A percentile compares a stretch with the other conserved stretches of the same genome.
phyloP scores from a whole-genome alignment of 441 rosid genomes.

The Gossypium gossypioides region DNA sequence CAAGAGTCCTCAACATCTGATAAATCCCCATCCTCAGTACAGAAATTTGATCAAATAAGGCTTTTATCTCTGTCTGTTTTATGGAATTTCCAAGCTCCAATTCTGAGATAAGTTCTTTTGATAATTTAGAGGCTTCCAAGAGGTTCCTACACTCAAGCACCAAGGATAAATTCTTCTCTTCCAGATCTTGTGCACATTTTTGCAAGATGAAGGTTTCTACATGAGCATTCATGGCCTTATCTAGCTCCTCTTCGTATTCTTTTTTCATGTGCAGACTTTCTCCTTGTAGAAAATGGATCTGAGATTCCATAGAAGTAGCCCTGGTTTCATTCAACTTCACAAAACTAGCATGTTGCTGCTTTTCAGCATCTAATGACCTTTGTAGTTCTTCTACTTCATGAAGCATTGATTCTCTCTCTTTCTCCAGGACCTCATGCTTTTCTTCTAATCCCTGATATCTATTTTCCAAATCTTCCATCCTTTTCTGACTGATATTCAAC shows the following conservation, averaged over 20 bases:
- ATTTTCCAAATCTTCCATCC: conserved; percentile 35
- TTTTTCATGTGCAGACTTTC: conserved; percentile 43
- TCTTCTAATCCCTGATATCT: conserved; percentile 37
- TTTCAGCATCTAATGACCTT: conserved; percentile 36
- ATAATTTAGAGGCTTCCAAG: conserved; percentile 42
- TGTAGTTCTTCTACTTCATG: conserved; percentile 41
- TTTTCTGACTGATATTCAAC: conserved; percentile 41
- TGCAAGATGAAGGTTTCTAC: conserved; percentile 59
- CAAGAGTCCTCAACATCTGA: conserved; percentile 43
- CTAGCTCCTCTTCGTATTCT: conserved; percentile 22
- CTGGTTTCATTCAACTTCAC: conserved; percentile 13
- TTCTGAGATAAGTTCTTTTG: conserved; percentile 45
- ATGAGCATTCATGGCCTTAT: conserved; percentile 35
- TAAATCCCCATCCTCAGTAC: conserved; percentile 42
- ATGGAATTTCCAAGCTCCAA: conserved; percentile 45
- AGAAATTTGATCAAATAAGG: conserved; percentile 36
- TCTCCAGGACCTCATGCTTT: conserved; percentile 34
- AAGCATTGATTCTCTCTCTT: conserved; percentile 46
- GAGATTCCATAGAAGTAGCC: too few species aligned
- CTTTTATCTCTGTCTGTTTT: conserved; percentile 42
- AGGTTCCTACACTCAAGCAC: conserved; percentile 44
- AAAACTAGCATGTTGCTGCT: conserved; percentile 40
- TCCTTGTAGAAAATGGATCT: conserved; percentile 41
- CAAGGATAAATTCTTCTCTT: conserved; percentile 46
- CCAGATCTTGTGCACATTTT: conserved; percentile 50